Conservation (phyloP, 176 grass and related monocot species). For the Bonia amplexicaulis region DNA sequence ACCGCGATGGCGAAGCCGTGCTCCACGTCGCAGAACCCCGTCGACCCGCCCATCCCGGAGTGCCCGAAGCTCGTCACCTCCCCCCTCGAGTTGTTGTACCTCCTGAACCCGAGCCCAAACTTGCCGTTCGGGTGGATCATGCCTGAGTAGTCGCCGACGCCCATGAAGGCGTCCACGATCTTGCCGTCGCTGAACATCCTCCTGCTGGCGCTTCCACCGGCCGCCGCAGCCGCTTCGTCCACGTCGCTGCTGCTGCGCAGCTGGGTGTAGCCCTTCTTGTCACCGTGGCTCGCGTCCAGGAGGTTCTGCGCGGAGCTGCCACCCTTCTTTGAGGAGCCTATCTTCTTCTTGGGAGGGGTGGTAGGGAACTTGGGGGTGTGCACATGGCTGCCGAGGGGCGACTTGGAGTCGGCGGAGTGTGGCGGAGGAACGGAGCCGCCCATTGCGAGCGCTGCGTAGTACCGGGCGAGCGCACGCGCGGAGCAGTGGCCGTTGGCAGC, state of each 20-base stretch:
- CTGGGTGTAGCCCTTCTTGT: slow-evolving; percentile 42
- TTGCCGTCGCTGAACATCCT: slow-evolving; percentile 52
- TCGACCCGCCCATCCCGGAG: slow-evolving; percentile 82
- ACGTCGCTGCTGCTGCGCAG: slow-evolving; percentile 11
- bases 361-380: slow-evolving; percentile 58
- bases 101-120: slow-evolving; percentile 88
- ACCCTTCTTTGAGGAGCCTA: slow-evolving; percentile 22
- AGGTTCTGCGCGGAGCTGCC: background rate
- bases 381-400: slow-evolving; percentile 61
- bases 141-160: slow-evolving; percentile 41
- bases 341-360: slow-evolving; percentile 42
- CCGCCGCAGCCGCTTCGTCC: background rate
- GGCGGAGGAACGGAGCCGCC: slow-evolving; percentile 63
- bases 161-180: slow-evolving; percentile 61
- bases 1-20: slow-evolving; percentile 73
- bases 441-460: slow-evolving; percentile 59
- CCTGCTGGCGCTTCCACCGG: background rate
- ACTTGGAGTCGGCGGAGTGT: slow-evolving; percentile 47
- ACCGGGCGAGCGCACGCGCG: slow-evolving; percentile 83
- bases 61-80: slow-evolving; percentile 57
- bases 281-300: background rate
- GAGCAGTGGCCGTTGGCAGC: slow-evolving; percentile 93
- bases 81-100: slow-evolving; percentile 36
- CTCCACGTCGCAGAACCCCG: slow-evolving; percentile 67
- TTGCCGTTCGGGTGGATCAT: slow-evolving; percentile 55